phyloP scores from a whole-genome alignment of 1,139 yeast species.

The Yamadazyma atmosphaerica region DNA sequence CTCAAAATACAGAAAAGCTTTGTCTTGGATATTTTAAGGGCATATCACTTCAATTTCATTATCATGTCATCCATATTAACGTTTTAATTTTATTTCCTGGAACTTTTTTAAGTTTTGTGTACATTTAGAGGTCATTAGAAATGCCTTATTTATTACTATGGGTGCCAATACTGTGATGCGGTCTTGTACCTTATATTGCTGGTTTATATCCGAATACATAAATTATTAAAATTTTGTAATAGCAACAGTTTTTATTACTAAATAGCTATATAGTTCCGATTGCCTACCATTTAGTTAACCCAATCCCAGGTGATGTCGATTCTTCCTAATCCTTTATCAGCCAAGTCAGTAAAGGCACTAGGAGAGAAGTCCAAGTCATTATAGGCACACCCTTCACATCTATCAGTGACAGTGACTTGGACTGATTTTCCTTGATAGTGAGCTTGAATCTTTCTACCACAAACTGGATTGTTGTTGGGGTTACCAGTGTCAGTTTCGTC shows the following conservation, averaged over 20 bases:
- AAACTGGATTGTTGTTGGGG: constrained; percentile 44
- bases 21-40: constrained; percentile 15
- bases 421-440: constrained; percentile 41
- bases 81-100: not conserved
- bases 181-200: not conserved
- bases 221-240: constrained; percentile 1
- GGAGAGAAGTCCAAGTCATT: constrained; percentile 49
- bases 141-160: constrained; percentile 2
- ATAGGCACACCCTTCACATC: constrained; percentile 41
- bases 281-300: constrained; percentile 11
- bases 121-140: constrained; percentile 1
- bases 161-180: not conserved
- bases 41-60: too few species aligned
- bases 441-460: constrained; percentile 45
- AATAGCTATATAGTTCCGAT: too few species aligned
- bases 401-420: constrained; percentile 43
- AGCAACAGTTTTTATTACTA: too few species aligned
- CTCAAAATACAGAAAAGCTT: constrained; percentile 5
- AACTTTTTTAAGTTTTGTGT: not conserved
- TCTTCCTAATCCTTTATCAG: constrained; percentile 41
- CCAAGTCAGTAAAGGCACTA: constrained; percentile 38
- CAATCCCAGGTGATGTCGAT: constrained; percentile 45
- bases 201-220: not conserved
- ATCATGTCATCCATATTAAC: not conserved
- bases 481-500: constrained; percentile 34